A percentile compares a stretch with the other conserved stretches of the same genome.
Evolutionary conservation across 192 early-diverging fungal species (phyloP).

Genomic region (Umbelopsis sp.): DNA sequence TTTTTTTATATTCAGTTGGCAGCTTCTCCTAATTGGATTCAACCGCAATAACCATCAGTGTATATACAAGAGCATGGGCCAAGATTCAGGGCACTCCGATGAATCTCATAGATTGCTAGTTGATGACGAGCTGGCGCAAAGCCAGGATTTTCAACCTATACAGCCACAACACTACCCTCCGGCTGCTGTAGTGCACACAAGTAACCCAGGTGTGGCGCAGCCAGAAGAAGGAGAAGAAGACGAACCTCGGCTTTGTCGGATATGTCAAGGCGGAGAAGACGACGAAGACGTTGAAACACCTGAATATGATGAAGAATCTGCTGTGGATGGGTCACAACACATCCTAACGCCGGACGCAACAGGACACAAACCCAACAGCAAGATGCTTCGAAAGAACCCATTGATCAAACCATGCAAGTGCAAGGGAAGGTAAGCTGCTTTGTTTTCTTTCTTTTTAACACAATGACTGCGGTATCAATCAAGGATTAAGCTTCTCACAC

Average conservation of each 20-base stretch:
- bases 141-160: no score
- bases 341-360: background rate
- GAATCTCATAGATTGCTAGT: no score
- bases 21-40: no score
- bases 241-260: slow-evolving; percentile 2
- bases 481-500: background rate
- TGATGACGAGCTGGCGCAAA: no score
- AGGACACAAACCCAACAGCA: background rate
- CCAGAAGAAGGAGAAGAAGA: background rate
- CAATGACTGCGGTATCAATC: background rate
- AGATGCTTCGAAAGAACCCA: background rate
- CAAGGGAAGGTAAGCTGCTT: slow-evolving; percentile 12
- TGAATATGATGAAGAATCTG: background rate
- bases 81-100: no score
- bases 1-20: no score
- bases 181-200: no score
- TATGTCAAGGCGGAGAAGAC: slow-evolving; percentile 11
- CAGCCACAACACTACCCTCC: no score
- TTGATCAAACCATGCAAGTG: slow-evolving; percentile 26
- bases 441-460: background rate
- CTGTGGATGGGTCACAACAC: background rate
- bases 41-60: no score
- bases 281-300: background rate
- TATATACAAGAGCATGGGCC: no score
- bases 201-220: background rate